Percentiles rank a stretch among this genome's conserved stretches.
phyloP scores from a whole-genome alignment of 1,284 basidiomycete species.

The Wolfiporia cocos region DNA sequence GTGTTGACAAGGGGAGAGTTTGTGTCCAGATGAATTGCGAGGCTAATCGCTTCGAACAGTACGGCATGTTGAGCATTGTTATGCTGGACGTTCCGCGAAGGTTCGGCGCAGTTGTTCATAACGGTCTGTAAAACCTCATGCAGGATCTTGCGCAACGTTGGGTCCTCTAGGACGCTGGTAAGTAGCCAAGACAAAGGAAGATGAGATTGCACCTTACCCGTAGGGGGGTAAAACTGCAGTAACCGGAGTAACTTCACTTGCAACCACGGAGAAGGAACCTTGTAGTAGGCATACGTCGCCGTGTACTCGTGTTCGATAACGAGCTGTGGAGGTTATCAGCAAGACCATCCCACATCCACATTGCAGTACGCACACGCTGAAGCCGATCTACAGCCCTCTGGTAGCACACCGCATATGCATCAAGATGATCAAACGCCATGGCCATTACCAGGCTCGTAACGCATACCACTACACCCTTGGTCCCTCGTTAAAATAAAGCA shows the following conservation, averaged over 20 bases:
- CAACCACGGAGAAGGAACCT: conserved; percentile 96
- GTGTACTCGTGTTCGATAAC: conserved; percentile 88
- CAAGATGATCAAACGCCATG: conserved; percentile 90
- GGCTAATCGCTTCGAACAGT: conserved; percentile 96
- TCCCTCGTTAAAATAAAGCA: background rate
- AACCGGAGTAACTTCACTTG: conserved; percentile 94
- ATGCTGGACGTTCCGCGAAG: conserved; percentile 93
- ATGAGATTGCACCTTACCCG: conserved; percentile 47
- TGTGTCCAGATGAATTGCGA: conserved; percentile 95
- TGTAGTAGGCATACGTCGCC: conserved; percentile 93
- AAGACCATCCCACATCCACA: background rate
- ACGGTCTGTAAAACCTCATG: conserved; percentile 86
- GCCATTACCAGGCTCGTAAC: conserved; percentile 94
- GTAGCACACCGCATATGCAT: conserved; percentile 88
- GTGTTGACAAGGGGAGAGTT: conserved; percentile 86
- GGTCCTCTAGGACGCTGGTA: conserved; percentile 60
- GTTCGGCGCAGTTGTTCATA: conserved; percentile 90
- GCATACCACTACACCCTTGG: conserved; percentile 88
- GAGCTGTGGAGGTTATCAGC: conserved; percentile 45
- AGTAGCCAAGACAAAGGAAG: background rate
- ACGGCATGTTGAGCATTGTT: conserved; percentile 98
- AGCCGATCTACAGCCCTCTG: conserved; percentile 92
- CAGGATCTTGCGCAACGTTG: conserved; percentile 70
- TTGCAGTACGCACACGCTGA: conserved; percentile 55
- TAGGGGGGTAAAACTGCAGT: conserved; percentile 93